These are phyloP conservation scores for Dactylonectria macrodidyma DNA, from an alignment of 2,329 filamentous ascomycete genomes.

Conservation along the genomic window DNA sequence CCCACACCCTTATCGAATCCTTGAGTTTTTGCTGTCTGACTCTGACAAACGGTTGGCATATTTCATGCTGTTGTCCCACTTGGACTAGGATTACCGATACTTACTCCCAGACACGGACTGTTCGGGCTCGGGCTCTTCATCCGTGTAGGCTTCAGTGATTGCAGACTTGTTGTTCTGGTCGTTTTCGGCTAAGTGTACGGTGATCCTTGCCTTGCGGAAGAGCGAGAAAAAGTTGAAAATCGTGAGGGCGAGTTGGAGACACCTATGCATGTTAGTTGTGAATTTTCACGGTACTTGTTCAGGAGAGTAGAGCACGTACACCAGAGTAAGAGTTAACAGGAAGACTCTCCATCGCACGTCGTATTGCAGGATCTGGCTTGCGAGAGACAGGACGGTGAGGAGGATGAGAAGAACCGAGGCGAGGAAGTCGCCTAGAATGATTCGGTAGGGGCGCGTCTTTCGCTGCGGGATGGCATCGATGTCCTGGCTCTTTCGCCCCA, in stretches of 20 bases:
- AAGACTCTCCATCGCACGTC: background rate
- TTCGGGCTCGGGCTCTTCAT: background rate
- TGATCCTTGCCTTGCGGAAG: background rate
- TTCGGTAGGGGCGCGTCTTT: background rate
- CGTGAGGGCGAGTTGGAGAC: background rate
- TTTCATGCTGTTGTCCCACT: background rate
- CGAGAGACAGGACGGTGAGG: background rate
- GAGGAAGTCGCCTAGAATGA: background rate
- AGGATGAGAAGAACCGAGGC: background rate
- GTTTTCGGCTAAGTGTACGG: background rate
- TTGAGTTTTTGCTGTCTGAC: background rate
- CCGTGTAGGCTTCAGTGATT: background rate
- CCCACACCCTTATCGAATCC: background rate
- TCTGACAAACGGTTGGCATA: background rate
- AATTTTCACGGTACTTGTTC: background rate
- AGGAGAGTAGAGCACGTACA: background rate
- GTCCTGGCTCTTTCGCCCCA: background rate
- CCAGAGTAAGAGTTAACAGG: background rate
- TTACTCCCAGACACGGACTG: background rate
- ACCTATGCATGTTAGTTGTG: background rate
- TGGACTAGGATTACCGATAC: background rate
- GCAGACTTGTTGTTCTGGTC: background rate
- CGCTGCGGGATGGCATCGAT: background rate
- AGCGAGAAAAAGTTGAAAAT: background rate
- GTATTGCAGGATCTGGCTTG: background rate